Percentiles rank a stretch among this genome's conserved stretches.
These are phyloP conservation scores for Penicillium samsonianum DNA, from an alignment of 495 filamentous ascomycete genomes.

Conservation along the genomic window DNA sequence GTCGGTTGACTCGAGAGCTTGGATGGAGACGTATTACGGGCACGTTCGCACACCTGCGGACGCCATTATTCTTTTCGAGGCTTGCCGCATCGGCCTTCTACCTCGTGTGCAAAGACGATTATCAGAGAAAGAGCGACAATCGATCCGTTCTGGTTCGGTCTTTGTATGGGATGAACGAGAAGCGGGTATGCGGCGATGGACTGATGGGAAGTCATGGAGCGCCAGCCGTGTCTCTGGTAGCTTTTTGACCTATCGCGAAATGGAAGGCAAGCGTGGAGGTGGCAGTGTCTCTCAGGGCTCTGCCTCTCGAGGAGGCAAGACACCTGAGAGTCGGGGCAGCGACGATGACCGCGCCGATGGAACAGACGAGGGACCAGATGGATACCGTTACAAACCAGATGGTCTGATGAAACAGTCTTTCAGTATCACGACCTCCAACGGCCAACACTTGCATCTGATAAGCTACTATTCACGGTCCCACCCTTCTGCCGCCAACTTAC, in stretches of 20 bases:
- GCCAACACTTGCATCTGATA: slow-evolving; percentile 93
- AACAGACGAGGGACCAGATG: slow-evolving; percentile 83
- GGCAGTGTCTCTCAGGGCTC: slow-evolving; percentile 57
- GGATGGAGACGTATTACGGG: slow-evolving; percentile 96
- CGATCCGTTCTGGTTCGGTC: slow-evolving; percentile 91
- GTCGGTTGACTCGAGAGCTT: slow-evolving; percentile 32
- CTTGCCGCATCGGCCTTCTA: slow-evolving; percentile 84
- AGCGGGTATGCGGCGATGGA: slow-evolving; percentile 98
- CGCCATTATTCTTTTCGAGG: slow-evolving; percentile 96
- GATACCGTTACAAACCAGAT: slow-evolving; percentile 95
- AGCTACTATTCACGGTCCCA: slow-evolving; percentile 89
- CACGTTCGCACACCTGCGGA: slow-evolving; percentile 89
- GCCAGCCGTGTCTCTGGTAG: slow-evolving; percentile 96
- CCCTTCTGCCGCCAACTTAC: slow-evolving; percentile 63
- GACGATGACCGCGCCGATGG: slow-evolving; percentile 75
- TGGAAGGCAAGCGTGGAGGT: slow-evolving; percentile 91
- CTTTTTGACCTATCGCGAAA: slow-evolving; percentile 95
- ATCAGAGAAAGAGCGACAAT: slow-evolving; percentile 95
- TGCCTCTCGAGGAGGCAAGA: slow-evolving; percentile 66
- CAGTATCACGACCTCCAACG: slow-evolving; percentile 89
- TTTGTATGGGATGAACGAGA: slow-evolving; percentile 99
- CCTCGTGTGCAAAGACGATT: slow-evolving; percentile 90
- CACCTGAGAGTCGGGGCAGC: slow-evolving; percentile 77
- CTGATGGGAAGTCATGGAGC: slow-evolving; percentile 98
- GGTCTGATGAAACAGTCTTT: slow-evolving; percentile 99